Conservation (phyloP, 495 filamentous ascomycete genomes). For the Cercophora newfieldiana region DNA sequence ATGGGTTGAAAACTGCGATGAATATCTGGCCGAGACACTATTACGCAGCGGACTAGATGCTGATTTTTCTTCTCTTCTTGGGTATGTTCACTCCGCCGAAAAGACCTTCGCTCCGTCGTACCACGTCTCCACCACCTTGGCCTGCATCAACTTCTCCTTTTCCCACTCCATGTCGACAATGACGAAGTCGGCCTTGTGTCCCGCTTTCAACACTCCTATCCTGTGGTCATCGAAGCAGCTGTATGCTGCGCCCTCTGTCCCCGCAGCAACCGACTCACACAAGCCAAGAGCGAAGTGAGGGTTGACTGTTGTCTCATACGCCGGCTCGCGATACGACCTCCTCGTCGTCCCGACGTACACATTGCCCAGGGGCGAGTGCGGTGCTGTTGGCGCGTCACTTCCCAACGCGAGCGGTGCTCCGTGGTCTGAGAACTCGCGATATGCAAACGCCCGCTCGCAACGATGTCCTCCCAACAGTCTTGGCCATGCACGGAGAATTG, state of each 20-base stretch:
- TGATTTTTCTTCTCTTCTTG: slow-evolving; percentile 8
- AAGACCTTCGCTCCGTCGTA: slow-evolving; percentile 53
- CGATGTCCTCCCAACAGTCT: slow-evolving; percentile 53
- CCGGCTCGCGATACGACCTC: slow-evolving; percentile 52
- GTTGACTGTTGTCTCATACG: slow-evolving; percentile 51
- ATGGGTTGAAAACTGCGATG: slow-evolving; percentile 54
- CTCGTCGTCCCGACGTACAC: slow-evolving; percentile 63
- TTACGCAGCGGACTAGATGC: slow-evolving; percentile 16
- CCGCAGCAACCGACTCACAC: slow-evolving; percentile 53
- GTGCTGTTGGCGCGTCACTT: slow-evolving; percentile 62
- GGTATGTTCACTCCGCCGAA: slow-evolving; percentile 10
- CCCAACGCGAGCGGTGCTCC: slow-evolving; percentile 58
- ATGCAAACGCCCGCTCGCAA: slow-evolving; percentile 59
- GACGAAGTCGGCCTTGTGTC: slow-evolving; percentile 58
- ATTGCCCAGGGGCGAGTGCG: slow-evolving; percentile 56
- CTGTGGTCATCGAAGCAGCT: slow-evolving; percentile 57
- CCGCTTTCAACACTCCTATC: slow-evolving; percentile 50
- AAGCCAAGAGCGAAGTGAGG: slow-evolving; percentile 53
- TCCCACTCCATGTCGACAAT: slow-evolving; percentile 61
- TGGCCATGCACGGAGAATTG: slow-evolving; percentile 61
- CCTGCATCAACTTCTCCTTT: slow-evolving; percentile 51
- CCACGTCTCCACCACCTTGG: slow-evolving; percentile 57
- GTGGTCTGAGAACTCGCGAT: slow-evolving; percentile 57
- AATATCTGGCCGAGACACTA: slow-evolving; percentile 57
- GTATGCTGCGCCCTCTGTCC: slow-evolving; percentile 58